Evolutionary conservation across 352 stramenopile species (phyloP).

Genomic region (Ophiocytium majus): DNA sequence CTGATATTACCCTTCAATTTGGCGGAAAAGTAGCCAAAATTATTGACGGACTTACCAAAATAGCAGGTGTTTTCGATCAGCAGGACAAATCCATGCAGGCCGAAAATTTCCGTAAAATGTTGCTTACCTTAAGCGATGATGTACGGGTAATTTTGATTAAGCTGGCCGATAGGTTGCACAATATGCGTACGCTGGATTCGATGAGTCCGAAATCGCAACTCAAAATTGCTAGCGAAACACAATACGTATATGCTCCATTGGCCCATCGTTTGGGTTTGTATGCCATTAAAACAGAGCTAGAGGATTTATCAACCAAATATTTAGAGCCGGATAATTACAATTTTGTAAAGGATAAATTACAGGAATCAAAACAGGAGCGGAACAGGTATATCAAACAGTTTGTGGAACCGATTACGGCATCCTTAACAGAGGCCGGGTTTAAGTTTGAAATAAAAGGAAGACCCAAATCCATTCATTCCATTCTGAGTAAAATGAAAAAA

Average conservation of each 20-base stretch:
- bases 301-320: neutral
- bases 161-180: too few relatives aligned
- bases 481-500: conserved; percentile 6
- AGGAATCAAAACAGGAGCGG: neutral
- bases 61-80: too few relatives aligned
- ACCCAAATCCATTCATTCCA: neutral
- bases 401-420: neutral
- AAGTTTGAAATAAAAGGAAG: neutral
- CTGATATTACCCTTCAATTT: too few relatives aligned
- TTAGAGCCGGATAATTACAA: neutral
- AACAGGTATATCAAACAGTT: conserved; percentile 2
- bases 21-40: too few relatives aligned
- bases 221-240: neutral
- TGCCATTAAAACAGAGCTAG: conserved; percentile 10
- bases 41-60: too few relatives aligned
- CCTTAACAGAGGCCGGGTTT: neutral
- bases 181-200: neutral
- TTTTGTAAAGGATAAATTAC: neutral
- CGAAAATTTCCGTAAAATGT: too few relatives aligned
- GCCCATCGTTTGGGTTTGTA: neutral
- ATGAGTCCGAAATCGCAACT: neutral
- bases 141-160: too few relatives aligned
- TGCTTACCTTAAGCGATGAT: too few relatives aligned
- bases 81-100: too few relatives aligned
- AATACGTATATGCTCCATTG: conserved; percentile 10